A percentile compares a stretch with the other conserved stretches of the same genome.
Evolutionary conservation across 805 yeast species (phyloP).

Genomic region (Kluyveromyces lactis): DNA sequence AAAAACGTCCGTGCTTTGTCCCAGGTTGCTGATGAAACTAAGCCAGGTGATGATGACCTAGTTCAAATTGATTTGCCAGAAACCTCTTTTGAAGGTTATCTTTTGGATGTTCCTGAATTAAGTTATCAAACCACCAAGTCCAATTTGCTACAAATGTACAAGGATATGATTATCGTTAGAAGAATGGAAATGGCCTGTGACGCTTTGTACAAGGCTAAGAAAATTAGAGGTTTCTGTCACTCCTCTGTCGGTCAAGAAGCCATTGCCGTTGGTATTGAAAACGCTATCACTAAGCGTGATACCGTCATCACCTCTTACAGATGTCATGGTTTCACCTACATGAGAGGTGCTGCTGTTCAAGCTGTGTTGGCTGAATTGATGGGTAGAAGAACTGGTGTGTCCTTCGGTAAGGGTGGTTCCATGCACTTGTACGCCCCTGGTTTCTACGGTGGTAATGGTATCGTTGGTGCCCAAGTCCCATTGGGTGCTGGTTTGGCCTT

Average conservation of each 20-base stretch:
- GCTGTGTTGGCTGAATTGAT: conserved; percentile 89
- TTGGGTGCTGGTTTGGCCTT: conserved; percentile 97
- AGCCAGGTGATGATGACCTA: conserved; percentile 18
- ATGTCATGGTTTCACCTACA: conserved; percentile 97
- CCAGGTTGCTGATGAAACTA: conserved; percentile 7
- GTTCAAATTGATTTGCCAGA: conserved; percentile 62
- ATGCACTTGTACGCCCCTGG: conserved; percentile 97
- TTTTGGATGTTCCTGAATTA: conserved; percentile 65
- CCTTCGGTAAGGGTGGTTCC: conserved; percentile 98
- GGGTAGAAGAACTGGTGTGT: conserved; percentile 94
- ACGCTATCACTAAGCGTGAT: conserved; percentile 79
- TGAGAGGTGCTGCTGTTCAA: conserved; percentile 91
- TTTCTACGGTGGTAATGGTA: conserved; percentile 99
- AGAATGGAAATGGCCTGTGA: conserved; percentile 99
- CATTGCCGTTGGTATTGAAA: conserved; percentile 95
- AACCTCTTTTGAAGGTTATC: conserved; percentile 76
- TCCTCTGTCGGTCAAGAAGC: conserved; percentile 98
- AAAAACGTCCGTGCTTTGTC: conserved; percentile 14
- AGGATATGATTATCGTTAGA: conserved; percentile 88
- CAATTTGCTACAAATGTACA: conserved; percentile 82
- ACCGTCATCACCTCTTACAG: conserved; percentile 94
- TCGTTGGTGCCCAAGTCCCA: conserved; percentile 99
- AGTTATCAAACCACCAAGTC: conserved; percentile 73
- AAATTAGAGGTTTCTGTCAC: conserved; percentile 98
- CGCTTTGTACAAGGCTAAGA: conserved; percentile 95